Conservation (phyloP, 257 asterid species). For the Nicotiana paniculata region DNA sequence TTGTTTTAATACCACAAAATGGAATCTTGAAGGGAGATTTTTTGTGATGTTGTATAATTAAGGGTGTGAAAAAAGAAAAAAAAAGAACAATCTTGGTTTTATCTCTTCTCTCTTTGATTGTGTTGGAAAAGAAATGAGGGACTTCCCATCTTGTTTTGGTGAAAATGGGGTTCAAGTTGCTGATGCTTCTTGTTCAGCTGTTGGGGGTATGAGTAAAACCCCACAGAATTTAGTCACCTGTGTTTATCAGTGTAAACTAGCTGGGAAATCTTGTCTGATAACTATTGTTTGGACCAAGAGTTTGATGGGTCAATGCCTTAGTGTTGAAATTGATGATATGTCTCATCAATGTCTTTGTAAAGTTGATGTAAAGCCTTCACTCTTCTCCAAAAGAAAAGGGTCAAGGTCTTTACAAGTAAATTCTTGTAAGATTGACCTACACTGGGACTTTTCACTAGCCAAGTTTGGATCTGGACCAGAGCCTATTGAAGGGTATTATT, state of each 20-base stretch:
- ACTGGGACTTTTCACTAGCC: conserved; percentile 78
- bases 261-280: conserved; percentile 63
- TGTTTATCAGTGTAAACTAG: conserved; percentile 56
- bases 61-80: neutral
- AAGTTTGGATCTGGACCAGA: conserved; percentile 87
- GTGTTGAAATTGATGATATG: conserved; percentile 73
- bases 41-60: neutral
- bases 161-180: conserved; percentile 96
- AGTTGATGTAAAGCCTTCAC: conserved; percentile 81
- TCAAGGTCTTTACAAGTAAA: conserved; percentile 48
- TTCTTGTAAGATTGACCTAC: conserved; percentile 53
- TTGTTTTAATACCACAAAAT: neutral
- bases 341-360: conserved; percentile 69
- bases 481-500: conserved; percentile 72
- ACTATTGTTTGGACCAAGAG: conserved; percentile 74
- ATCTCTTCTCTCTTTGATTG: conserved; percentile 11
- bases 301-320: conserved; percentile 83
- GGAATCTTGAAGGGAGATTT: neutral
- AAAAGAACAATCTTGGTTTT: neutral
- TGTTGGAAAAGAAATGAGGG: conserved; percentile 51
- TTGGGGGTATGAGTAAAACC: conserved; percentile 33
- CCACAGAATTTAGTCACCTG: conserved; percentile 72
- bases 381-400: conserved; percentile 84
- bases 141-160: conserved; percentile 93
- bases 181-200: conserved; percentile 77